phyloP scores from a whole-genome alignment of 1,284 basidiomycete species.

The Malassezia sympodialis region DNA sequence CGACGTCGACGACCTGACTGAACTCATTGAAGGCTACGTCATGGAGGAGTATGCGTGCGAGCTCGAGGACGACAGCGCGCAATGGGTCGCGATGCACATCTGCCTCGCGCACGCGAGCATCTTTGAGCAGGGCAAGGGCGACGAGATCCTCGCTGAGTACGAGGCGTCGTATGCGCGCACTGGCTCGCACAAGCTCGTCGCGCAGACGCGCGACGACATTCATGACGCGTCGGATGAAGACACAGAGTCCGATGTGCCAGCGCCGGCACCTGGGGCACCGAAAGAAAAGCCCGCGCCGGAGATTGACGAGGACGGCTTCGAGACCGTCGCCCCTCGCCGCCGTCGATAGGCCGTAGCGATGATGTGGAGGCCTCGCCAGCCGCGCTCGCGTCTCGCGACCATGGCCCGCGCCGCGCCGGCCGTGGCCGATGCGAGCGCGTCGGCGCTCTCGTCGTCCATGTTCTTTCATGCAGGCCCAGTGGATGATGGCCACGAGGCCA shows the following conservation, averaged over 20 bases:
- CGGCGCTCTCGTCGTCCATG: slow-evolving; percentile 3
- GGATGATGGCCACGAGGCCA: background rate
- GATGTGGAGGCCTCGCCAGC: background rate
- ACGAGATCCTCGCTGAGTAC: slow-evolving; percentile 24
- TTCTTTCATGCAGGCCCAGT: slow-evolving; percentile 6
- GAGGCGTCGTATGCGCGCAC: slow-evolving; percentile 22
- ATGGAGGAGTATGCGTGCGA: slow-evolving; percentile 40
- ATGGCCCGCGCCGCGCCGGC: background rate
- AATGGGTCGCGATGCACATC: slow-evolving; percentile 32
- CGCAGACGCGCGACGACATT: background rate
- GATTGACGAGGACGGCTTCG: slow-evolving; percentile 31
- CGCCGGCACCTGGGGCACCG: background rate
- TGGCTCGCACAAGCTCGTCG: slow-evolving; percentile 10
- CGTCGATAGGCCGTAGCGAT: slow-evolving; percentile 19
- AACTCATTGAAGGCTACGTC: slow-evolving; percentile 37
- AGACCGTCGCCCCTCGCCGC: slow-evolving; percentile 34
- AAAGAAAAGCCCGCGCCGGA: slow-evolving; percentile 18
- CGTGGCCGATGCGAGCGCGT: background rate
- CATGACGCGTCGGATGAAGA: slow-evolving; percentile 15
- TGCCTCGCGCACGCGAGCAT: slow-evolving; percentile 27
- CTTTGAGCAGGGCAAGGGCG: slow-evolving; percentile 24
- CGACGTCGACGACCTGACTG: slow-evolving; percentile 40
- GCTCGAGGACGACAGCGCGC: slow-evolving; percentile 37
- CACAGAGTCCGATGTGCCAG: slow-evolving; percentile 17
- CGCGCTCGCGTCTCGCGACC: background rate